Evolutionary conservation across 345 rosid species (phyloP), one percentile per base, ranked within the genome.

Genomic region (Gossypium raimondii): DNA sequence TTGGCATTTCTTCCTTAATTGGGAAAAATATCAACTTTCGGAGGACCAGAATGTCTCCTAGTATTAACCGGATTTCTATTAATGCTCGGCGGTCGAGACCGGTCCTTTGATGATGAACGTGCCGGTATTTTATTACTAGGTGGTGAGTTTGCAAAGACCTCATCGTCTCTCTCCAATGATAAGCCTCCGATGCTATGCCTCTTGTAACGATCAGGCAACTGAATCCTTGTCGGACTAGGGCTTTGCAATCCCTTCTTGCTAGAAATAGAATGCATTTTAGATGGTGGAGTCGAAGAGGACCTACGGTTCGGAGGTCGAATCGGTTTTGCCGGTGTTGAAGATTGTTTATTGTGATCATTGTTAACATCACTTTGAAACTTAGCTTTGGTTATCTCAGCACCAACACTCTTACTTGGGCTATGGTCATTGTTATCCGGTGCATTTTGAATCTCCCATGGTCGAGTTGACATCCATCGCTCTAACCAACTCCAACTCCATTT

Each of bases 401-500:
- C 44, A 4, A 80, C 51, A 75, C 92, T 92, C 71, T 82, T 90
- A 2, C 77, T 73, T 67, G 97, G 86, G 70, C 87, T 84, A 63
- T 67, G 85, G 25, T 94, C 94, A 72, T 73, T 83, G 72, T 67
- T 81, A 22, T 89, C 89, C 60, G 58, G 67, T 16, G 78, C 29
- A 80, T 85, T 72, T 60, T 75, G 77, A 74, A 73, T 84, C 78
- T 92, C 97, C 88, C 97, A 89, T 50, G 97, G 95, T 71, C 92
- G 78, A 38, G 93, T 83, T 47, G 93, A 94, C 93, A 88, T 92
- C 97, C 97, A 91, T 45, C 98, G 83, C 80, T 95, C 99, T 82
- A 95, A 84, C 99, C 99, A 95, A 75, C 98, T 95, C 99, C 99
- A 95, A 22, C 97, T 97, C 97, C 99, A 93, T 41, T 84, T 78